These are phyloP conservation scores for Leccinellum albellum DNA, from an alignment of 768 basidiomycete genomes.

Conservation along the genomic window DNA sequence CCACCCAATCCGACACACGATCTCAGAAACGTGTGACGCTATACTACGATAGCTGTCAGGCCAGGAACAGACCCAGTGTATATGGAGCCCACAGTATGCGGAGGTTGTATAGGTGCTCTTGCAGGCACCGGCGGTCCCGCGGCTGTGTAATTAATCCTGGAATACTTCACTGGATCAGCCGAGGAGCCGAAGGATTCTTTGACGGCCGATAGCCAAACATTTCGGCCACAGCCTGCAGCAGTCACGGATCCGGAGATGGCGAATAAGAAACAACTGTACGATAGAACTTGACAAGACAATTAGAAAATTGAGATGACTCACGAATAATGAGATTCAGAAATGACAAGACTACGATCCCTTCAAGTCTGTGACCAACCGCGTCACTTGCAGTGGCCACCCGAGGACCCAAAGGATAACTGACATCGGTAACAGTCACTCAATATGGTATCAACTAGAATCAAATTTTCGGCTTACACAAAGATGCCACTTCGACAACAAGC, in stretches of 20 bases:
- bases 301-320: conserved; percentile 12
- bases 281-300: conserved; percentile 24
- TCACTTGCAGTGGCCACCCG: conserved; percentile 35
- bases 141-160: conserved; percentile 13
- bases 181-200: conserved; percentile 22
- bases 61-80: background rate
- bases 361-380: conserved; percentile 10
- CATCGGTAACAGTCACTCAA: background rate
- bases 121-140: background rate
- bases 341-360: conserved; percentile 29
- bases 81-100: background rate
- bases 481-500: conserved; percentile 35
- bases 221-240: conserved; percentile 26
- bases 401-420: conserved; percentile 34
- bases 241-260: conserved; percentile 20
- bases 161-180: conserved; percentile 6
- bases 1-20: too few relatives aligned
- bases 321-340: conserved; percentile 35
- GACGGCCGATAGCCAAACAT: conserved; percentile 34
- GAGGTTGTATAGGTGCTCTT: background rate
- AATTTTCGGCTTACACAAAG: conserved; percentile 35
- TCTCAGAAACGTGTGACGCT: too few relatives aligned
- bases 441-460: too few relatives aligned
- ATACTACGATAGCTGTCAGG: background rate
- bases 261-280: conserved; percentile 26